A percentile compares a stretch with the other conserved stretches of the same genome.
These are phyloP conservation scores for Colletotrichum kahawae DNA, from an alignment of 2,329 filamentous ascomycete genomes.

Conservation along the genomic window DNA sequence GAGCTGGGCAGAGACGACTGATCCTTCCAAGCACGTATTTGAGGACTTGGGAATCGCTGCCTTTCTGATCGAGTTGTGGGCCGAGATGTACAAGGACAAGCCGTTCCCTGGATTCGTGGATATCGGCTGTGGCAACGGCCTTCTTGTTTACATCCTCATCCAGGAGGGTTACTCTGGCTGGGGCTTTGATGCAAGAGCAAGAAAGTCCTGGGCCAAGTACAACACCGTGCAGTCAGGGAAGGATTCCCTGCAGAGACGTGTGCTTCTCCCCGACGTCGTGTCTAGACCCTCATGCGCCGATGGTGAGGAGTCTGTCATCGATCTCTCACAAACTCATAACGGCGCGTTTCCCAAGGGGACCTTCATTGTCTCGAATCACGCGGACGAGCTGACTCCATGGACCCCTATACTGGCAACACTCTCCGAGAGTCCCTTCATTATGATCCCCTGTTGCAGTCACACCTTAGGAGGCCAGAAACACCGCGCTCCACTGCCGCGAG, in stretches of 20 bases:
- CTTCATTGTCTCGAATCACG: slow-evolving; percentile 97
- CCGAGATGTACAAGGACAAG: slow-evolving; percentile 71
- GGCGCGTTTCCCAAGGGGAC: slow-evolving; percentile 76
- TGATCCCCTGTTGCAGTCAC: slow-evolving; percentile 96
- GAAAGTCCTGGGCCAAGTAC: slow-evolving; percentile 86
- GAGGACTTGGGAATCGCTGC: slow-evolving; percentile 91
- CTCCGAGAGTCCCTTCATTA: slow-evolving; percentile 81
- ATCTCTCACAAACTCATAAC: slow-evolving; percentile 42
- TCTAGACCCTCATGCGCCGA: slow-evolving; percentile 11
- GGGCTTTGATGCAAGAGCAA: slow-evolving; percentile 87
- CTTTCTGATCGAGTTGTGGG: slow-evolving; percentile 92
- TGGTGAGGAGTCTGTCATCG: slow-evolving; percentile 19
- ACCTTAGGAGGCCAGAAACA: slow-evolving; percentile 77
- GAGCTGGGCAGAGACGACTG: slow-evolving; percentile 86
- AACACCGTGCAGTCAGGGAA: slow-evolving; percentile 31
- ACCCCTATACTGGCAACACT: slow-evolving; percentile 85
- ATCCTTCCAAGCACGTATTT: slow-evolving; percentile 91
- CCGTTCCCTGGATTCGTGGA: slow-evolving; percentile 90
- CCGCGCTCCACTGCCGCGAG: slow-evolving; percentile 66
- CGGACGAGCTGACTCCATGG: slow-evolving; percentile 95
- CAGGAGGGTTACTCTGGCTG: slow-evolving; percentile 83
- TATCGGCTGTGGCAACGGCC: slow-evolving; percentile 92
- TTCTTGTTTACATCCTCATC: slow-evolving; percentile 83
- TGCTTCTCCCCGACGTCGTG: slow-evolving; percentile 55
- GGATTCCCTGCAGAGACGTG: slow-evolving; percentile 45